Base-by-base conservation (phyloP, 2,329 filamentous ascomycete genomes). In the Mariannaea sp. region DNA sequence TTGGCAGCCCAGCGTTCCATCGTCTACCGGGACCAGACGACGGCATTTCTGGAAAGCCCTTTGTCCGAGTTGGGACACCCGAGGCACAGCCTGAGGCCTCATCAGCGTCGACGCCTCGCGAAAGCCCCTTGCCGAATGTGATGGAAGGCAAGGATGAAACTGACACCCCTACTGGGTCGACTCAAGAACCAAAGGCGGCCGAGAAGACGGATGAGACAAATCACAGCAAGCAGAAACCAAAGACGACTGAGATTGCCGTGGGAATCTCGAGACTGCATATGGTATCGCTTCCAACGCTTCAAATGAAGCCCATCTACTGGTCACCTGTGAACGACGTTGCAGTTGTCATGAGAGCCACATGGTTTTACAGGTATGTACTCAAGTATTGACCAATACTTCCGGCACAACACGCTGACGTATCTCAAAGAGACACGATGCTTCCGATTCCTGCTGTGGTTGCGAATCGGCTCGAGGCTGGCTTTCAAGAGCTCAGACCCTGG, bases 281-380 rank as follows among this genome's bases (percentile, higher is more conserved):
- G 65, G 93, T 97, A 1, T 86, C 89, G 53, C 79, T 97, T 62
- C 92, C 93, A 17, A 82, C 82, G 47, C 75, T 96, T 27, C 81
- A 90, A 66, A 96, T 99, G 92, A 90, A 92, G 70, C 94, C 94
- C 0, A 97, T 97, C 55, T 99, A 99, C 70, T 99, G 94, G 94
- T 92, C 88, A 14, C 93, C 94, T 7, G 82, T 97, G 26, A 92
- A 96, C 65, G 94, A 97, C 66, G 83, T 95, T 26, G 88, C 90
- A 6, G 79, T 86, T 29, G 92, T 97, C 2, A 80, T 88, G 52
- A 82, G 94, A 60, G 92, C 89, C 1, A 97, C 93, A 1, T 99
- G 94, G 94, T 99, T 99, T 70, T 97, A 97, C 72, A 89, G 88
- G 75, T 81, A 67, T 53, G 70, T 57, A 2, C 8, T 29, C 14